Conservation (phyloP, 805 yeast genomes). For the Tetrapisispora fleetii region DNA sequence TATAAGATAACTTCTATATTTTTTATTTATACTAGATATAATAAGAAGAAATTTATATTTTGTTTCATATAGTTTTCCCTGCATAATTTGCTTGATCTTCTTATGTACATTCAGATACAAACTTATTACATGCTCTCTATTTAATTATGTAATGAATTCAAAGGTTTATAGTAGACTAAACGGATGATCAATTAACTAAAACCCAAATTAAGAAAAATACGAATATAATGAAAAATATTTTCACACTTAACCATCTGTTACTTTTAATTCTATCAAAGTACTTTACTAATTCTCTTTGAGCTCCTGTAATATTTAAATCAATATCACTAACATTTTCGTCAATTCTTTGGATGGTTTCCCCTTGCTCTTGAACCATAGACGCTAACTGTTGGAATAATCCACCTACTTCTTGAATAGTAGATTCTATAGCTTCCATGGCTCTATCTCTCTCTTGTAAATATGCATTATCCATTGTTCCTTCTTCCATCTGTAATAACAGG, state of each 20-base stretch:
- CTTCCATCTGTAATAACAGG: slow-evolving; percentile 71
- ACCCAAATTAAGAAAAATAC: slow-evolving; percentile 73
- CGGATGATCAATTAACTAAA: slow-evolving; percentile 44
- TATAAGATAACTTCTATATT: not conserved
- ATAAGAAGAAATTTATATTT: not conserved
- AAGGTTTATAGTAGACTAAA: not conserved
- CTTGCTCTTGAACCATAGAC: slow-evolving; percentile 95
- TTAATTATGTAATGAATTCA: not conserved
- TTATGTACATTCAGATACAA: not conserved
- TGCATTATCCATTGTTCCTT: slow-evolving; percentile 49
- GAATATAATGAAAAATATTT: slow-evolving; percentile 79
- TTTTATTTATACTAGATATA: not conserved
- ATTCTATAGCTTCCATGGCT: slow-evolving; percentile 93
- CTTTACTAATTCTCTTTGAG: slow-evolving; percentile 85
- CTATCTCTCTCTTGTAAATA: slow-evolving; percentile 75
- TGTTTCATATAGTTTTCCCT: no score
- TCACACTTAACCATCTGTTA: slow-evolving; percentile 85
- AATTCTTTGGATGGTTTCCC: slow-evolving; percentile 90
- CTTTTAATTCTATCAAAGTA: slow-evolving; percentile 81
- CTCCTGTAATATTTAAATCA: slow-evolving; percentile 79
- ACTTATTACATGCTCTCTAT: not conserved
- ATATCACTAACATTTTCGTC: slow-evolving; percentile 94
- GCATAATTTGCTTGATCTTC: no score
- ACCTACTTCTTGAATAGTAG: slow-evolving; percentile 96
- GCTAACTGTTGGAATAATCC: slow-evolving; percentile 89